Evolutionary conservation across 2,329 filamentous ascomycete species (phyloP).

Genomic region (Epichloe sp.): DNA sequence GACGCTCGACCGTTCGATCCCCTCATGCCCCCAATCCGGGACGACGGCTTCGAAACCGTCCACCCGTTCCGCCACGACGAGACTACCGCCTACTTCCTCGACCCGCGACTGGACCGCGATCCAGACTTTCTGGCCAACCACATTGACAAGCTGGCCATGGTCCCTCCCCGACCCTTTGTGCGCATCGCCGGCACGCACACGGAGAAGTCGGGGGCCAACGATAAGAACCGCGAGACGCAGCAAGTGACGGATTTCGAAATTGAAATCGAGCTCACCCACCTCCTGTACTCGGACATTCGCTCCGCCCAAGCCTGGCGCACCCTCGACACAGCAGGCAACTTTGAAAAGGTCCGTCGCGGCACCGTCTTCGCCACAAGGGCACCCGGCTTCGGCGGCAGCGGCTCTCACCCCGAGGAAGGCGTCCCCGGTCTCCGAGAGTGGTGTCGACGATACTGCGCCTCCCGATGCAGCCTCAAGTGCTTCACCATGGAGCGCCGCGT

Average conservation of each 20-base stretch:
- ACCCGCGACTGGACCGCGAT: conserved; percentile 31
- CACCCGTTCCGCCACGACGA: conserved; percentile 18
- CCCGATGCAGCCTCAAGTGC: conserved; percentile 41
- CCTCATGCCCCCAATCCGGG: conserved; percentile 11
- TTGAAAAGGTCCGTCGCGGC: conserved; percentile 51
- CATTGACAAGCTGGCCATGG: conserved; percentile 28
- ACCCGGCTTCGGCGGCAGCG: conserved; percentile 25
- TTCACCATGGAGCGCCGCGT: conserved; percentile 41
- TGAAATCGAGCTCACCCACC: conserved; percentile 43
- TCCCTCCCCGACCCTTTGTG: conserved; percentile 41
- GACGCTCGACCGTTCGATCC: conserved; percentile 10
- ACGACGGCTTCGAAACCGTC: conserved; percentile 9
- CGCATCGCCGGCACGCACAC: conserved; percentile 39
- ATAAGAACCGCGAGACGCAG: conserved; percentile 32
- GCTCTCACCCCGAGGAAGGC: conserved; percentile 16
- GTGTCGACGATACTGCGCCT: conserved; percentile 55
- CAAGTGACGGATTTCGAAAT: conserved; percentile 47
- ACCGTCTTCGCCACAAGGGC: conserved; percentile 41
- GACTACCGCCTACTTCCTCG: conserved; percentile 27
- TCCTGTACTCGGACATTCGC: conserved; percentile 35
- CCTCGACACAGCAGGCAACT: conserved; percentile 41
- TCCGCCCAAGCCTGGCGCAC: conserved; percentile 26
- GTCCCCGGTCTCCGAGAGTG: conserved; percentile 35
- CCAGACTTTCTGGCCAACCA: conserved; percentile 29
- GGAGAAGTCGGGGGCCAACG: conserved; percentile 6